Evolutionary conservation across 352 stramenopile genomes (phyloP), one percentile per base, ranked within the genome.

Genomic region (Phytophthora macrochlamydospora): DNA sequence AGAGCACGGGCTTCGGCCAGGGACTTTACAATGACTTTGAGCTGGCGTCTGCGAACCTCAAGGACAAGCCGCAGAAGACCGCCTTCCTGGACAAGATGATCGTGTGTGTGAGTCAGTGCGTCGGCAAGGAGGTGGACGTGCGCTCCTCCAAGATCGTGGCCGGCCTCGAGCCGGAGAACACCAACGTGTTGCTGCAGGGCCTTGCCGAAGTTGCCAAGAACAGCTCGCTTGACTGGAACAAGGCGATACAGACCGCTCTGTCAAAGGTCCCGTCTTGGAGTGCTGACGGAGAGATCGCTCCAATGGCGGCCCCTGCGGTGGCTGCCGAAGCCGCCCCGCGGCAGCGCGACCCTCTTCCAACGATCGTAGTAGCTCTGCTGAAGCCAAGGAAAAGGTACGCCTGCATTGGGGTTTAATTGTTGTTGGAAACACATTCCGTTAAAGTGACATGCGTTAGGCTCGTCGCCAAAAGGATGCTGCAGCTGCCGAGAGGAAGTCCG

Each of bases 1-100:
- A 82, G 51, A 65, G 73, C 65, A 97, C 92, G 49, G 92, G 92
- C 40, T 98, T 99, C 66, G 85, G 75, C 35, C 79, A 91, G 56
- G 81, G 76, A 2, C 75, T 95, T 44, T 97, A 95, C 73, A 96
- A 86, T 62, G 79, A 81, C 68, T 87, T 89, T 51, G 84, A 94
- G 56, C 61, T 87, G 44, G 79, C 89, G 51, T 93, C 85, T 32
- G 81, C 75, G 52, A 95, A 94, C 62, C 83, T 95, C 70, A 95
- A 94, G 66, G 87, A 95, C 53, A 95, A 93, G 59, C 70, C 89
- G 63, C 81, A 94, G 54, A 97, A 97, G 74, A 87, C 85, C 28
- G 65, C 78, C 24, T 97, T 90, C 67, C 70, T 97, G 24, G 85
- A 94, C 71, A 95, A 95, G 68, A 93, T 96, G 79, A 90, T 95